phyloP scores from a whole-genome alignment of 1,284 basidiomycete genomes.

The Cerioporus squamosus region DNA sequence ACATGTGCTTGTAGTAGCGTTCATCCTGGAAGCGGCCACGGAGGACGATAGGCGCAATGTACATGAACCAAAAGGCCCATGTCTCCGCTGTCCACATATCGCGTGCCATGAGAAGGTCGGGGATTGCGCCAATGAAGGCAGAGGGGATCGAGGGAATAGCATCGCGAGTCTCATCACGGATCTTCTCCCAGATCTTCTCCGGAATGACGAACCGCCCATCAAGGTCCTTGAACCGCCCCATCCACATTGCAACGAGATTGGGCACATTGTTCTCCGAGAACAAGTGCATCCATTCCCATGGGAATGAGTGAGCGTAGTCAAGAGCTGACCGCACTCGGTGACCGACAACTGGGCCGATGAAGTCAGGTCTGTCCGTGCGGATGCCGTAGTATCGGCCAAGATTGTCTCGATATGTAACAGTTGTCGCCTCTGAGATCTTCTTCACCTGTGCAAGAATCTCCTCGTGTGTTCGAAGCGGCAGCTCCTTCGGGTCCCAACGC shows the following conservation, averaged over 20 bases:
- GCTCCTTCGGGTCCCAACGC: conserved; percentile 37
- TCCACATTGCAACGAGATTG: conserved; percentile 45
- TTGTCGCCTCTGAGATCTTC: conserved; percentile 34
- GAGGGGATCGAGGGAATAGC: conserved; percentile 41
- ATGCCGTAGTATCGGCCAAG: conserved; percentile 42
- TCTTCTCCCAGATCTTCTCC: conserved; percentile 39
- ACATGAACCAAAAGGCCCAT: conserved; percentile 43
- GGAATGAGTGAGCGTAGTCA: conserved; percentile 44
- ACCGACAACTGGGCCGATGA: too few species aligned
- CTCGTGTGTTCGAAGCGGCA: conserved; percentile 43
- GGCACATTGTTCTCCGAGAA: conserved; percentile 45
- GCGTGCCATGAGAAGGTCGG: conserved; percentile 39
- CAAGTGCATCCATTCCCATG: conserved; percentile 52
- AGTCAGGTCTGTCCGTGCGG: neutral
- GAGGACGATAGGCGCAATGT: conserved; percentile 44
- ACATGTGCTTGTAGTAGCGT: conserved; percentile 46
- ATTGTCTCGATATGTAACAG: conserved; percentile 17
- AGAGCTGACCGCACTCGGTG: conserved; percentile 23
- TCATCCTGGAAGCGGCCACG: conserved; percentile 28
- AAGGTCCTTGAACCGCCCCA: conserved; percentile 41
- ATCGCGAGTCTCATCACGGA: conserved; percentile 38
- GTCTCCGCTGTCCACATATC: conserved; percentile 31
- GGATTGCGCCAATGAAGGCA: conserved; percentile 39
- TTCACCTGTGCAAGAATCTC: conserved; percentile 36
- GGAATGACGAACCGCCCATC: conserved; percentile 33